Evolutionary conservation across 169 alveolate species (phyloP).

Genomic region (Babesia bigemina): DNA sequence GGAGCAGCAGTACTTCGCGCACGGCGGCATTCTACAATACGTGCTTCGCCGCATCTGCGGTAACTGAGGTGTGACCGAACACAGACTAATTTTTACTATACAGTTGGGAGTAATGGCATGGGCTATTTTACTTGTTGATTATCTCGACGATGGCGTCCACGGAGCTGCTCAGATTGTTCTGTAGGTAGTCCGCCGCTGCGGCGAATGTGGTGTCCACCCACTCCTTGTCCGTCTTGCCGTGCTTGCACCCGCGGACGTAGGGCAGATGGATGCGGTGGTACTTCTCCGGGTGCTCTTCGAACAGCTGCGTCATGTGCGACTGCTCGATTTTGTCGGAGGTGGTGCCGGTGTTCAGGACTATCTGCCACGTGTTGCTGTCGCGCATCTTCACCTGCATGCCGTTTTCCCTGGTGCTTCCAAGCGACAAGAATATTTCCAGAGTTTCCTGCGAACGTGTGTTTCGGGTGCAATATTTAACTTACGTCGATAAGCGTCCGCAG

Average conservation of each 20-base stretch:
- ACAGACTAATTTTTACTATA: not conserved
- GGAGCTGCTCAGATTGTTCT: not conserved
- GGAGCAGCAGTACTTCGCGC: conserved; percentile 76
- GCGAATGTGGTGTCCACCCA: conserved; percentile 52
- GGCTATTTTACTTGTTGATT: conserved; percentile 4
- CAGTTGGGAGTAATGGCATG: not conserved
- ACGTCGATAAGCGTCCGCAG: conserved; percentile 50
- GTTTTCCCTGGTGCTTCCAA: conserved; percentile 39
- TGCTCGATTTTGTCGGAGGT: conserved; percentile 49
- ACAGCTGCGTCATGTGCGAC: conserved; percentile 41
- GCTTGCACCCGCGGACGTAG: conserved; percentile 40
- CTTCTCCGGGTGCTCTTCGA: conserved; percentile 51
- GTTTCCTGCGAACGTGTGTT: conserved; percentile 20
- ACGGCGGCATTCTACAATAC: conserved; percentile 82
- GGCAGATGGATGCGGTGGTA: conserved; percentile 62
- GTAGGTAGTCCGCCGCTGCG: conserved; percentile 21
- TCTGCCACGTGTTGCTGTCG: conserved; percentile 49
- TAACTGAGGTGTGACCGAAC: not conserved
- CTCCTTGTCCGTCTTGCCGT: conserved; percentile 55
- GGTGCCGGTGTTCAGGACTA: conserved; percentile 34
- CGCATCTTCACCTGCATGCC: not conserved
- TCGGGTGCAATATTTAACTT: not conserved
- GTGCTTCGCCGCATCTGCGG: conserved; percentile 75
- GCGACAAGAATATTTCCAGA: conserved; percentile 51
- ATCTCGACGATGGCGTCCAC: conserved; percentile 28